Percentiles rank a stretch among this genome's conserved stretches.
phyloP scores from a whole-genome alignment of 106 monocot species.

The Dioscorea zingiberensis region DNA sequence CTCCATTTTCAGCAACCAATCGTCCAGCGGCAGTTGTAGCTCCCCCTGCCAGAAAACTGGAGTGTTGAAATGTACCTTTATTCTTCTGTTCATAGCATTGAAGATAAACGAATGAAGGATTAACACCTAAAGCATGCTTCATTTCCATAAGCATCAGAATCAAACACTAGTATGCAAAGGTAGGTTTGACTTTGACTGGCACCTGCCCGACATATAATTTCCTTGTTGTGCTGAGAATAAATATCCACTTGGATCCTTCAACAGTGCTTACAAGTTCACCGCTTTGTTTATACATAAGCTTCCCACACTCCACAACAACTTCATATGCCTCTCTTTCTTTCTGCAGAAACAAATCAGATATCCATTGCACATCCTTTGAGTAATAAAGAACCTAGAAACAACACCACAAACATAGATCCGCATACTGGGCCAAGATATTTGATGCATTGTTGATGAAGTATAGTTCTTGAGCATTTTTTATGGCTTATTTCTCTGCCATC shows the following conservation, averaged over 20 bases:
- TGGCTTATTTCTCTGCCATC: constrained; percentile 66
- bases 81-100: constrained; percentile 33
- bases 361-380: no score
- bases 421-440: constrained; percentile 86
- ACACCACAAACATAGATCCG: background rate
- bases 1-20: constrained; percentile 57
- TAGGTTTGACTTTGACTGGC: background rate
- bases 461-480: constrained; percentile 57
- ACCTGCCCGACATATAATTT: constrained; percentile 73
- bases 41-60: constrained; percentile 64
- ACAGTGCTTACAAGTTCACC: constrained; percentile 28
- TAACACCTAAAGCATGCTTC: no score
- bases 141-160: no score
- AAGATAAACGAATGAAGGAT: background rate
- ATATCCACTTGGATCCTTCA: constrained; percentile 84
- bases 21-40: constrained; percentile 75
- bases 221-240: constrained; percentile 79
- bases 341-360: constrained; percentile 24
- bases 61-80: constrained; percentile 66
- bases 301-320: constrained; percentile 63
- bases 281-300: constrained; percentile 59
- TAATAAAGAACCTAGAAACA: background rate
- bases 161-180: no score
- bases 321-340: constrained; percentile 63
- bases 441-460: constrained; percentile 61